phyloP scores from a whole-genome alignment of 2,329 filamentous ascomycete species.

The Aspergillus proliferans region DNA sequence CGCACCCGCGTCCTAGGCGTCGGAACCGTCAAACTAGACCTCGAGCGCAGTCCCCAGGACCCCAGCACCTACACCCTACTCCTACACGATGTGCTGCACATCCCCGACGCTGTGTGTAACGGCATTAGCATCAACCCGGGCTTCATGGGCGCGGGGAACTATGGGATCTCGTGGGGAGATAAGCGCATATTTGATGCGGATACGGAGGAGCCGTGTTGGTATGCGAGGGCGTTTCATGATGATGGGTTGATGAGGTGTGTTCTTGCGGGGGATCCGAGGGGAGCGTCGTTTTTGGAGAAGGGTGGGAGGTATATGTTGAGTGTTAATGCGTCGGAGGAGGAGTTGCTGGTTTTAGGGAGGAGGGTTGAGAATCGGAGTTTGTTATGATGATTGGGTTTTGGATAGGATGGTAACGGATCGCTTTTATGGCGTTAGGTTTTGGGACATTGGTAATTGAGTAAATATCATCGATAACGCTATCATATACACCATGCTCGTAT shows the following conservation, averaged over 20 bases:
- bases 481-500: too few relatives aligned
- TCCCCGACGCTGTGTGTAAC: slow-evolving; percentile 15
- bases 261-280: slow-evolving; percentile 11
- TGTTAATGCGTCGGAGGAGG: slow-evolving; percentile 11
- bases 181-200: slow-evolving; percentile 4
- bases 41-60: slow-evolving; percentile 9
- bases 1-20: slow-evolving; percentile 13
- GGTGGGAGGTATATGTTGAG: slow-evolving; percentile 4
- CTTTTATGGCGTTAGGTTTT: too few relatives aligned
- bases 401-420: too few relatives aligned
- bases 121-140: slow-evolving; percentile 12
- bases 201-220: slow-evolving; percentile 11
- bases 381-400: neutral
- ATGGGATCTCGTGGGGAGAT: slow-evolving; percentile 1
- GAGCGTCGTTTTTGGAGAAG: slow-evolving; percentile 5
- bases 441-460: too few relatives aligned
- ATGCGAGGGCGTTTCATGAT: slow-evolving; percentile 6
- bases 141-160: slow-evolving; percentile 2
- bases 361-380: slow-evolving; percentile 9
- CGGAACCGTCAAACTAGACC: slow-evolving; percentile 11
- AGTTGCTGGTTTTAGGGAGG: slow-evolving; percentile 11
- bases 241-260: slow-evolving; percentile 9
- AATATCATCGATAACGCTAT: too few relatives aligned
- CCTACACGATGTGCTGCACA: slow-evolving; percentile 14
- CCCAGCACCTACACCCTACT: slow-evolving; percentile 8